Base-by-base conservation (phyloP, 2,329 filamentous ascomycete genomes). In the Orbilia brochopaga region DNA sequence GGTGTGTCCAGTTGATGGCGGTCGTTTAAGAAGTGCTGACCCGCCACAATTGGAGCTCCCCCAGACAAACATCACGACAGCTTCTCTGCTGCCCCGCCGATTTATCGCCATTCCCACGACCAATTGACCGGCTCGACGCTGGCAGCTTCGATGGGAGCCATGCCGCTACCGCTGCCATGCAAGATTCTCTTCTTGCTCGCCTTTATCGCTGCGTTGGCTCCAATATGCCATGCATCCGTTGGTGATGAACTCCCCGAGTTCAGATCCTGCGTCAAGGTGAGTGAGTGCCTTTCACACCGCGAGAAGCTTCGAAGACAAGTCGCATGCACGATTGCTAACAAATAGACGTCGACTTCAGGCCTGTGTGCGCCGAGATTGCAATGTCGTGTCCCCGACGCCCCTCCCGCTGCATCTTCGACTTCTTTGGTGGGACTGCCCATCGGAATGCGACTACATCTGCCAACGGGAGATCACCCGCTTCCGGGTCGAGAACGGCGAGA, bases 371-470 rank as follows among this genome's bases (percentile, higher is more conserved):
- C 75, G 58, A 15, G 48, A 73, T 19, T 73, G 69, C 62, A 53
- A 73, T 27, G 8, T 63, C 30, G 23, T 23, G 8, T 53, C 62
- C 13, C 42, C 54, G 60, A 66, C 64, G 52, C n/a, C 62, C 35
- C 66, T 69, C 57, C 69, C 94, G 74, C 79, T 96, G 76, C 86
- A 90, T 80, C 92, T 89, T 79, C 90, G 90, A 73, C 84, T 97
- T 76, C 87, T 97, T 78, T 82, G 97, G 79, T 99, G 94, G 94
- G 87, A 87, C 79, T 99, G 94, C 82, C 86, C 90, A 73, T 84
- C 90, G 78, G 93, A 99, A 85, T 99, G 94, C 86, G 92, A 99
- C 83, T 96, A 99, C 83, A 89, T 90, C 73, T 99, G 94, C 83
- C 94, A 99, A 80, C 93, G 96, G 83, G 89, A 96, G 79, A 84